Evolutionary conservation across 108 stramenopile genomes (phyloP).

Genomic region (Discostella pseudostelligera): DNA sequence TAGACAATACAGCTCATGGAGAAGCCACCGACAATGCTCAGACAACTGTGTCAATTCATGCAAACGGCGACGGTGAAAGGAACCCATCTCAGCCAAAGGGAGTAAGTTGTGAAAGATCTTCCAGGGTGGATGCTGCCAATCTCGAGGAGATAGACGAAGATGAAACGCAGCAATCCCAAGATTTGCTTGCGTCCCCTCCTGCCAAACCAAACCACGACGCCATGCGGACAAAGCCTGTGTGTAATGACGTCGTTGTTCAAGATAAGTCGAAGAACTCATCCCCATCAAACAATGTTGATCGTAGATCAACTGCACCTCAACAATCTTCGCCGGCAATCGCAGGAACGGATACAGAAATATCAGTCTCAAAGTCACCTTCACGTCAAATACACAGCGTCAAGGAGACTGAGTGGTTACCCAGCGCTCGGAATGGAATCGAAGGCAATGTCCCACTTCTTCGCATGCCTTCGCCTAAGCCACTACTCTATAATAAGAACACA

Average conservation of each 20-base stretch:
- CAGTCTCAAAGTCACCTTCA: not conserved
- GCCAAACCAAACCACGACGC: not conserved
- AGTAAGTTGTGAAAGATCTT: not conserved
- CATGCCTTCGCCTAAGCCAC: constrained; percentile 22
- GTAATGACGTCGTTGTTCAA: not conserved
- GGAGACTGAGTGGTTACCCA: constrained; percentile 17
- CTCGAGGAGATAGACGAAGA: constrained; percentile 4
- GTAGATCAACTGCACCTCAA: not conserved
- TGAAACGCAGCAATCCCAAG: constrained; percentile 27
- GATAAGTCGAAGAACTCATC: not conserved
- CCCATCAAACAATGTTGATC: not conserved
- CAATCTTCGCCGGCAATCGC: not conserved
- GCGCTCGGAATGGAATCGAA: constrained; percentile 4
- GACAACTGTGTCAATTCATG: not conserved
- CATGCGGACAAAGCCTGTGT: not conserved
- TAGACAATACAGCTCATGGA: not conserved
- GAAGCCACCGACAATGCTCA: not conserved
- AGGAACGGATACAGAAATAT: not conserved
- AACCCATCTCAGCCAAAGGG: not conserved
- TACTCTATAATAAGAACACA: not conserved
- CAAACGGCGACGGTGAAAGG: not conserved
- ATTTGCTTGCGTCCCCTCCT: constrained; percentile 25
- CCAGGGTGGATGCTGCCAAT: not conserved
- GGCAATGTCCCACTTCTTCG: constrained; percentile 9
- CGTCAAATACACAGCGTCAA: not conserved